These are phyloP conservation scores for Xylariaceae sp. DNA, from an alignment of 2,329 filamentous ascomycete species.

Conservation along the genomic window DNA sequence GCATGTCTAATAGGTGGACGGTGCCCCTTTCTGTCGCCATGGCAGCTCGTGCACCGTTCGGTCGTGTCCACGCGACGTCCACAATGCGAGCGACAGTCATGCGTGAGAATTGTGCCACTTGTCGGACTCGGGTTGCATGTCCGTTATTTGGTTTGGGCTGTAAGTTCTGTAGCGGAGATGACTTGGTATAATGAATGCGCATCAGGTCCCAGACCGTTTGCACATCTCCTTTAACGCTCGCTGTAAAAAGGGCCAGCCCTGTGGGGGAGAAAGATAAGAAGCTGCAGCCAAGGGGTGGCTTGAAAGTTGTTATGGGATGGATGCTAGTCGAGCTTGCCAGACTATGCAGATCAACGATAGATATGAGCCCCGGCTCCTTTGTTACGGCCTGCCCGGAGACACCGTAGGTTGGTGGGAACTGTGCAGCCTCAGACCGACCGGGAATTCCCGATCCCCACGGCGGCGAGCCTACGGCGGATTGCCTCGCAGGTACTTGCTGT, in stretches of 20 bases:
- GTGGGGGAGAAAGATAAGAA: slow-evolving; percentile 74
- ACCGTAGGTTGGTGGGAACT: slow-evolving; percentile 75
- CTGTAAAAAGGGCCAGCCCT: slow-evolving; percentile 70
- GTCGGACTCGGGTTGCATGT: slow-evolving; percentile 62
- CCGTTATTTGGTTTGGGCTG: slow-evolving; percentile 40
- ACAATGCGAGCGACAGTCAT: slow-evolving; percentile 89
- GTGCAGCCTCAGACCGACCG: slow-evolving; percentile 45
- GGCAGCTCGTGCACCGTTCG: slow-evolving; percentile 75
- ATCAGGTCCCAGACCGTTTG: slow-evolving; percentile 79
- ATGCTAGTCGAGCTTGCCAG: slow-evolving; percentile 50
- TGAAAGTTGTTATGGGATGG: slow-evolving; percentile 67
- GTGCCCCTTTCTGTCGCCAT: slow-evolving; percentile 95
- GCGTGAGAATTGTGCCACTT: slow-evolving; percentile 82
- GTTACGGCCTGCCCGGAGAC: slow-evolving; percentile 51
- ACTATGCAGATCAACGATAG: slow-evolving; percentile 65
- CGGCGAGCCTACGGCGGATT: slow-evolving; percentile 41
- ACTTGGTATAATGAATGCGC: slow-evolving; percentile 58
- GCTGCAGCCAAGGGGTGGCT: slow-evolving; percentile 69
- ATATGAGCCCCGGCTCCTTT: slow-evolving; percentile 69
- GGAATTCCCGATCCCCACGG: slow-evolving; percentile 45
- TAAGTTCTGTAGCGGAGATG: slow-evolving; percentile 54
- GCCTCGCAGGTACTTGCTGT: slow-evolving; percentile 44
- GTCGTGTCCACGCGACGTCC: slow-evolving; percentile 82
- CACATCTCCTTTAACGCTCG: slow-evolving; percentile 78
- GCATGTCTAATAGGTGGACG: slow-evolving; percentile 85